Evolutionary conservation across 352 stramenopile genomes (phyloP).

Genomic region (Phytophthora pistaciae): DNA sequence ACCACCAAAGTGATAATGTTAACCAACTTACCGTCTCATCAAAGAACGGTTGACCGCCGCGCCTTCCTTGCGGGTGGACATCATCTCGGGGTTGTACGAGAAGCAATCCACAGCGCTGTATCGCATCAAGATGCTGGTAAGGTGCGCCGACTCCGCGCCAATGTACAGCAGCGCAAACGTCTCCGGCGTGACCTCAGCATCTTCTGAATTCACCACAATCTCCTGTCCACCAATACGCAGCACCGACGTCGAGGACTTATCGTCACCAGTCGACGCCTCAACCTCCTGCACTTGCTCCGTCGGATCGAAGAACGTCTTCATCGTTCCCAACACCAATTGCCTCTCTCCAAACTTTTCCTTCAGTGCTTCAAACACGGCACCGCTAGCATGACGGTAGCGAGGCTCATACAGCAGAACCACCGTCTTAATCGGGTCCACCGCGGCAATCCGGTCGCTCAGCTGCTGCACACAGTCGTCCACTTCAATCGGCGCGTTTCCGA

Average conservation of each 20-base stretch:
- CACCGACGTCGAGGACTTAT: slow-evolving; percentile 13
- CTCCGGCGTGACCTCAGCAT: slow-evolving; percentile 47
- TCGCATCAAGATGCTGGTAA: slow-evolving; percentile 87
- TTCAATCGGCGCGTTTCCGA: slow-evolving; percentile 84
- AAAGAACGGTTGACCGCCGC: slow-evolving; percentile 75
- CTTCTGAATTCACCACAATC: slow-evolving; percentile 43
- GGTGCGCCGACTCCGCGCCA: slow-evolving; percentile 75
- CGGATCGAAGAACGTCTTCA: slow-evolving; percentile 80
- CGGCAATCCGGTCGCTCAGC: slow-evolving; percentile 38
- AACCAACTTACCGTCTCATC: slow-evolving; percentile 55
- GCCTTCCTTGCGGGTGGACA: slow-evolving; percentile 60
- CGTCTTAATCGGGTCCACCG: slow-evolving; percentile 52
- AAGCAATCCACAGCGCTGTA: slow-evolving; percentile 75
- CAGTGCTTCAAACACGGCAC: background rate
- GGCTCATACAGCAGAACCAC: slow-evolving; percentile 93
- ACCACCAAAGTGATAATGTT: background rate
- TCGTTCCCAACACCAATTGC: slow-evolving; percentile 63
- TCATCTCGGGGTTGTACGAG: slow-evolving; percentile 73
- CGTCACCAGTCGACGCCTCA: background rate
- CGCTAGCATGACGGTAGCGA: slow-evolving; percentile 51
- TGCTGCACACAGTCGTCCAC: slow-evolving; percentile 56
- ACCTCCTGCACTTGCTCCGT: slow-evolving; percentile 24
- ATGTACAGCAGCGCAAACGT: slow-evolving; percentile 75
- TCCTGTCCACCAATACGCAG: slow-evolving; percentile 71
- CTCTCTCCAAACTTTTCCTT: slow-evolving; percentile 46